Base-by-base conservation (phyloP, 768 basidiomycete genomes). In the Tricholoma sp. region DNA sequence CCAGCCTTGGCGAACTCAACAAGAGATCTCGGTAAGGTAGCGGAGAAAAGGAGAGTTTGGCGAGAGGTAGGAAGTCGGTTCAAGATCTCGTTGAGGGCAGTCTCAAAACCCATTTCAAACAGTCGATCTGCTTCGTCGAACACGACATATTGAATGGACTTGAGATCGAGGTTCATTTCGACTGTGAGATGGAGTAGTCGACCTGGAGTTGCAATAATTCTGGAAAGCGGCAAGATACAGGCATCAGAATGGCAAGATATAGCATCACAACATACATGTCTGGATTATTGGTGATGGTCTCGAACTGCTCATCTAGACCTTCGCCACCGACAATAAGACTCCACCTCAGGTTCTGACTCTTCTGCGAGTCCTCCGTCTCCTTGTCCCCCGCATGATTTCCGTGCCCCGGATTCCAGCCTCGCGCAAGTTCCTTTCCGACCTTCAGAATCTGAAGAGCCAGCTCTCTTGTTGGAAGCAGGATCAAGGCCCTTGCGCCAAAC, bases 1-100 rank as follows among this genome's bases (percentile, higher is more conserved):
- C 97, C 97, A 28, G 96, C 97, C 67, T 94, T 97, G n/a, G 97
- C 94, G 67, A 99, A 99, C 51, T 98, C 96, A 50, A 98, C 94
- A 13, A 99, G 82, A 4, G 93, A 88, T 67, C 94, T 94, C 5
- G 97, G 97, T 4, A 99, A 79, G 0, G 97, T 99, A 1, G 97
- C 97, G 0, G 95, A 98, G 71, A 98, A 98, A 5, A 99, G 81
- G 39, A 98, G 80, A 2, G 94, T 96, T 72, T 98, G 97, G 32
- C 97, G 86, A 12, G 84, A 81, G 0, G 85, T 57, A 11, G 95
- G 94, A 52, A 99, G 84, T 32, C 94, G 91, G 63, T 88, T 82
- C 12, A 99, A 76, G 62, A 98, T 95, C 72, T 98, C 96, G 53
- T 86, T 88, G 34, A 99, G 80, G 50, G 95, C 89, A 2, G 87